Evolutionary conservation across 768 basidiomycete genomes (phyloP).

Genomic region (Suillus luteus): DNA sequence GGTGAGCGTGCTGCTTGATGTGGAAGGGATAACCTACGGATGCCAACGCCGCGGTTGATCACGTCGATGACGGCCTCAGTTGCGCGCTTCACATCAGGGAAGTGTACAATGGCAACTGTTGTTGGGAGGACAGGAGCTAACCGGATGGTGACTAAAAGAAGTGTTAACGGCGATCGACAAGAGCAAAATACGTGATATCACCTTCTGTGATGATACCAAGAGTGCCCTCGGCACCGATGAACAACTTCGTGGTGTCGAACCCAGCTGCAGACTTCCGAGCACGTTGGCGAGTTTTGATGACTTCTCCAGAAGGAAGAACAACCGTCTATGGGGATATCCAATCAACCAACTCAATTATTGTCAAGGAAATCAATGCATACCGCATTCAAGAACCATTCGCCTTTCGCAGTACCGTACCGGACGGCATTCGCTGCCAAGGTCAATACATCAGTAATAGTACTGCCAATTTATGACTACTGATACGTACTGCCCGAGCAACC

Average conservation of each 20-base stretch:
- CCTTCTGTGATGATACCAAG: slow-evolving; percentile 91
- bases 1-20: neutral
- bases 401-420: slow-evolving; percentile 86
- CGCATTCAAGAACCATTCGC: slow-evolving; percentile 87
- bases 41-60: slow-evolving; percentile 68
- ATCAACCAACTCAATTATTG: slow-evolving; percentile 1
- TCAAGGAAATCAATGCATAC: slow-evolving; percentile 39
- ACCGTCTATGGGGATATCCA: slow-evolving; percentile 58
- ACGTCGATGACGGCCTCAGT: slow-evolving; percentile 76
- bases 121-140: slow-evolving; percentile 83
- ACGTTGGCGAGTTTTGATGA: slow-evolving; percentile 84
- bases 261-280: slow-evolving; percentile 87
- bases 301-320: slow-evolving; percentile 84
- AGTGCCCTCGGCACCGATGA: slow-evolving; percentile 83
- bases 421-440: slow-evolving; percentile 66
- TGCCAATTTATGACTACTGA: slow-evolving; percentile 1
- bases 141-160: slow-evolving; percentile 69
- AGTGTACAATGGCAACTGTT: slow-evolving; percentile 80
- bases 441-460: neutral
- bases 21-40: slow-evolving; percentile 53
- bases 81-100: slow-evolving; percentile 73
- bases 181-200: slow-evolving; percentile 19
- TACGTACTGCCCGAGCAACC: slow-evolving; percentile 80
- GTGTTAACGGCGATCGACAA: neutral
- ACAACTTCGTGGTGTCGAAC: slow-evolving; percentile 82